Percentiles rank a stretch among this genome's conserved stretches.
phyloP scores from a whole-genome alignment of 208 protist species.

The Trypanosoma lewisi region DNA sequence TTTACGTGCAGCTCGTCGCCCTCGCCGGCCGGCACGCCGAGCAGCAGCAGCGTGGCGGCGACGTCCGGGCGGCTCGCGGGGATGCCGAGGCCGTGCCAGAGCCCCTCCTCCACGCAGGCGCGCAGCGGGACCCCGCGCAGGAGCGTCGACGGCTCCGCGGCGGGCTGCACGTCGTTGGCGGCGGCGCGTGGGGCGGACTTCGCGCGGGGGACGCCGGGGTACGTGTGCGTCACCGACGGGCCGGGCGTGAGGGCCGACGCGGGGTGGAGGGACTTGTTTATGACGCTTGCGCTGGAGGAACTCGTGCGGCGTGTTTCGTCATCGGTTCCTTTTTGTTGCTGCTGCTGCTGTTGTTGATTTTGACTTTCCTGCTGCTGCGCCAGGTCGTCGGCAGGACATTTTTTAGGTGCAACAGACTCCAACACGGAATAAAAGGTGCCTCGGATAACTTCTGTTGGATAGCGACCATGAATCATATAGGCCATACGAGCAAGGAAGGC shows the following conservation, averaged over 20 bases:
- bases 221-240: neutral
- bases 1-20: slow-evolving; percentile 28
- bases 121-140: slow-evolving; percentile 37
- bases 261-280: neutral
- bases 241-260: neutral
- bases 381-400: slow-evolving; percentile 9
- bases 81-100: slow-evolving; percentile 51
- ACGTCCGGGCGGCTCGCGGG: slow-evolving; percentile 37
- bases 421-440: slow-evolving; percentile 59
- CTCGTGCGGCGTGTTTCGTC: slow-evolving; percentile 2
- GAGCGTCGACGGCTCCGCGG: slow-evolving; percentile 11
- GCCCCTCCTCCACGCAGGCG: slow-evolving; percentile 47
- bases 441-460: slow-evolving; percentile 57
- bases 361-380: neutral
- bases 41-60: slow-evolving; percentile 26
- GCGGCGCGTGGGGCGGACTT: slow-evolving; percentile 7
- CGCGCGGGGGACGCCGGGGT: neutral
- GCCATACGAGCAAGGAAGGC: slow-evolving; percentile 73
- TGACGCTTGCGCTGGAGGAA: neutral
- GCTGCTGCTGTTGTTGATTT: slow-evolving; percentile 13
- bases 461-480: slow-evolving; percentile 69
- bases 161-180: neutral
- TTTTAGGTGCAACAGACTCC: slow-evolving; percentile 29
- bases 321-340: neutral
- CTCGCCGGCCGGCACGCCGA: slow-evolving; percentile 32